Evolutionary conservation across 1,139 yeast genomes (phyloP), one percentile per base, ranked within the genome.

Genomic region (Lodderomyces pseudojiufengensis): DNA sequence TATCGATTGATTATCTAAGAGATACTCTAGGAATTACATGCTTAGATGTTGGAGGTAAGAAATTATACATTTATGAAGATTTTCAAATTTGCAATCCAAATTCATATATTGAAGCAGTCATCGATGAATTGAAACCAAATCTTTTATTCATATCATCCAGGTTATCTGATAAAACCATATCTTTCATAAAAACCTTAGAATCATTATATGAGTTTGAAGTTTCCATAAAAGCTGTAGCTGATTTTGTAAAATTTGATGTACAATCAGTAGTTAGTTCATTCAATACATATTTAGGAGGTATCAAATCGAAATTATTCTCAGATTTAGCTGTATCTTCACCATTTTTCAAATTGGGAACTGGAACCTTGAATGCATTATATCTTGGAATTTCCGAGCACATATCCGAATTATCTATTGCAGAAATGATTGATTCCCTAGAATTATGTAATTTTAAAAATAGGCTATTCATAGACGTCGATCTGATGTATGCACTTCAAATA

Each of bases 401-500:
- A 14, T 35, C 34, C 9, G 35, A 33, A 2, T 26, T 23, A 9
- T 21, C 24, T 10, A 28, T 43, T 12, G 22, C 37, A 2, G 37
- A 36, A 6, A 27, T 38, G 9, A 30, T 39, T 12, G 30, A 27
- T 5, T 11, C 31, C 2, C 24, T 40, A 3, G 39, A 37, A 15
- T 29, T 35, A 24, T 18, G 25, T 12, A 30, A 25, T 15, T 26
- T 49, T 8, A 35, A 45, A n/a, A 47, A 50, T 23, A 34, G 39
- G 10, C 49, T 65, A 59, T 46, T 53, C 23, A 38, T 66, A 18
- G 70, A 65, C 45, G 47, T 54, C n/a, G 65, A 64, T 32, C 52
- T 66, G 27, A 43, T 65, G 22, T 41, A 46, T 24, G 52, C 71
- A 0, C 40, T 66, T 5, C 52, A 51, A 28, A 50, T 66, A 2